Percentiles rank a stretch among this genome's conserved stretches.
phyloP scores from a whole-genome alignment of 495 filamentous ascomycete species.

The Parachaetomium inaequale region DNA sequence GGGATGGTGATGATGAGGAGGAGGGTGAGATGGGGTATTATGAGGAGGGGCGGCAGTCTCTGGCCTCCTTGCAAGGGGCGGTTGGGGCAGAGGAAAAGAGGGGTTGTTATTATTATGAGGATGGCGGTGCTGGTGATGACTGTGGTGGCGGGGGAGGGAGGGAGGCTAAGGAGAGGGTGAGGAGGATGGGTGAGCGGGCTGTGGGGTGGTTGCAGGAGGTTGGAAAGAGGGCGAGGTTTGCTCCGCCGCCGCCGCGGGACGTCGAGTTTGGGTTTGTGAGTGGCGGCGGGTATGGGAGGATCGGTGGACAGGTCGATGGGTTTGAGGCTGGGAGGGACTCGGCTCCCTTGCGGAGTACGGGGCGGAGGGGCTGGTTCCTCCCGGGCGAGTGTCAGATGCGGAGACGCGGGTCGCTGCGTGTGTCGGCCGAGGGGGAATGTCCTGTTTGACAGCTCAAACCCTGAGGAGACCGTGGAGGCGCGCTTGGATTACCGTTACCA shows the following conservation, averaged over 20 bases:
- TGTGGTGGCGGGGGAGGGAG: neutral
- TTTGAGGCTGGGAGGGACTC: neutral
- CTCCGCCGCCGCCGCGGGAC: neutral
- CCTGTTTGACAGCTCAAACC: neutral
- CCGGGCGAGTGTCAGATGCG: neutral
- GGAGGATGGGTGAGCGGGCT: neutral
- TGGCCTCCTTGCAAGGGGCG: too few species aligned
- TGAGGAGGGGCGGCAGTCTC: too few species aligned
- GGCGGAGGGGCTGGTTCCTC: neutral
- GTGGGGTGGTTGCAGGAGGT: neutral
- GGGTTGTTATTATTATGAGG: neutral
- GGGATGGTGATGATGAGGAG: neutral
- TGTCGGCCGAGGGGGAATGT: neutral
- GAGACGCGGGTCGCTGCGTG: neutral
- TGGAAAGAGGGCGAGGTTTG: neutral
- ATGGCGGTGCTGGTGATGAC: neutral
- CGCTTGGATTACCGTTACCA: conserved; percentile 2
- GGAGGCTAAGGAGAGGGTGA: neutral
- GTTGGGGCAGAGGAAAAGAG: neutral
- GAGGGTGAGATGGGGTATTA: too few species aligned
- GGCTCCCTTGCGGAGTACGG: neutral
- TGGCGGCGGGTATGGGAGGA: neutral
- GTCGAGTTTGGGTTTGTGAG: conserved; percentile 5
- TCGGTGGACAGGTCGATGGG: conserved; percentile 1
- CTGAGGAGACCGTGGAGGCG: neutral